Evolutionary conservation across 345 rosid genomes (phyloP).

Genomic region (Linum trigynum): DNA sequence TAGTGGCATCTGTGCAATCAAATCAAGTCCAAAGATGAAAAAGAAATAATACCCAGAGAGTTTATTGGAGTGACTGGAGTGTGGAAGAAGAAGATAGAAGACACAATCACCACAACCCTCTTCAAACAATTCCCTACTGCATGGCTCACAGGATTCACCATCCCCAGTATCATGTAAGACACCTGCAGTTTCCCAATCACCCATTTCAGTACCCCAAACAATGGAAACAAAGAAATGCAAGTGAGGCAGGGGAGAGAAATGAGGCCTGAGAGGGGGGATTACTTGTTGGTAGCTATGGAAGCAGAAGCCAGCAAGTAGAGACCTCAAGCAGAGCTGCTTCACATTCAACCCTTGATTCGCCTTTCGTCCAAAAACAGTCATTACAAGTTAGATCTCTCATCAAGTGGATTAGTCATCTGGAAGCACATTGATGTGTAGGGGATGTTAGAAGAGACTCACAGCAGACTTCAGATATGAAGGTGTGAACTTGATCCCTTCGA

Average conservation of each 20-base stretch:
- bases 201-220: background rate
- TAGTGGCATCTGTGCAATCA: no score
- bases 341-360: constrained; percentile 47
- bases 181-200: constrained; percentile 29
- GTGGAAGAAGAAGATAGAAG: constrained; percentile 63
- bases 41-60: constrained; percentile 47
- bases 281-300: constrained; percentile 83
- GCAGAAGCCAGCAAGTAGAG: constrained; percentile 65
- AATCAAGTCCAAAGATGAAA: background rate
- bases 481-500: constrained; percentile 59
- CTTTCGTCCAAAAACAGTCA: constrained; percentile 23
- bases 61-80: constrained; percentile 55
- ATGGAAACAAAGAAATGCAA: background rate
- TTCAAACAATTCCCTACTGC: constrained; percentile 80
- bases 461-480: constrained; percentile 56
- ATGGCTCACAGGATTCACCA: constrained; percentile 79
- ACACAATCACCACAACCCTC: constrained; percentile 68
- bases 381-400: no score
- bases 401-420: background rate
- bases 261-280: background rate
- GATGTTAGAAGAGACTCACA: constrained; percentile 34
- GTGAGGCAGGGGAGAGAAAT: no score
- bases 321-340: constrained; percentile 43
- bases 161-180: constrained; percentile 61
- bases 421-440: background rate